Conservation (phyloP, 176 grass and related monocot species). For the Metroxylon sagu region DNA sequence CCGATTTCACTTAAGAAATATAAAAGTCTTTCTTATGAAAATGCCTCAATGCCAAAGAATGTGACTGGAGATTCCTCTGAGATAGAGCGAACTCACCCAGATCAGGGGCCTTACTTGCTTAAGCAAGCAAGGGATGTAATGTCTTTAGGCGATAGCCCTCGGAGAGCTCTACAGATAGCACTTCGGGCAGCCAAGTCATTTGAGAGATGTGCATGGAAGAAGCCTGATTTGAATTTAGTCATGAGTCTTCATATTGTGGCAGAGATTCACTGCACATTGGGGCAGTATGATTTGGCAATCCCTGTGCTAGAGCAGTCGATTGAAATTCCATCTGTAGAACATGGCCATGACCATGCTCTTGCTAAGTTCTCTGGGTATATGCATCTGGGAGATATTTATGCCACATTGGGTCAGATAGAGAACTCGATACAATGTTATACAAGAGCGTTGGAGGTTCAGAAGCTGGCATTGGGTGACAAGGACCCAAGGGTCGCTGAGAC, state of each 20-base stretch:
- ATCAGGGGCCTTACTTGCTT: slow-evolving; percentile 21
- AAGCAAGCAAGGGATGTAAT: slow-evolving; percentile 23
- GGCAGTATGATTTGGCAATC: slow-evolving; percentile 8
- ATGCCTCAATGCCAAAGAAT: background rate
- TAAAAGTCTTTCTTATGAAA: no score
- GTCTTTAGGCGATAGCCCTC: slow-evolving; percentile 1
- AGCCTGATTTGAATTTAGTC: slow-evolving; percentile 15
- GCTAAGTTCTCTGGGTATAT: slow-evolving; percentile 25
- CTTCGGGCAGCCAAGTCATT: slow-evolving; percentile 25
- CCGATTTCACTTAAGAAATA: no score
- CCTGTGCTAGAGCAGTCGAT: slow-evolving; percentile 20
- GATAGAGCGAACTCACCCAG: background rate
- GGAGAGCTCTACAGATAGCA: slow-evolving; percentile 6
- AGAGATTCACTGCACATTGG: slow-evolving; percentile 7
- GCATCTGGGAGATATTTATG: slow-evolving; percentile 21
- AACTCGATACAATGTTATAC: slow-evolving; percentile 15
- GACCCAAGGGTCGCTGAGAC: slow-evolving; percentile 20
- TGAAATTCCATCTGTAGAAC: slow-evolving; percentile 9
- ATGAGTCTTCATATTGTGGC: slow-evolving; percentile 17
- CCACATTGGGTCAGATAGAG: slow-evolving; percentile 17
- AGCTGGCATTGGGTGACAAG: slow-evolving; percentile 8
- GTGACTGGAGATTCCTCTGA: background rate
- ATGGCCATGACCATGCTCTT: slow-evolving; percentile 17
- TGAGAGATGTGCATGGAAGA: slow-evolving; percentile 9
- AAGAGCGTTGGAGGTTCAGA: slow-evolving; percentile 18